Base-by-base conservation (phyloP, 257 asterid species). In the Scutellaria galericulata region DNA sequence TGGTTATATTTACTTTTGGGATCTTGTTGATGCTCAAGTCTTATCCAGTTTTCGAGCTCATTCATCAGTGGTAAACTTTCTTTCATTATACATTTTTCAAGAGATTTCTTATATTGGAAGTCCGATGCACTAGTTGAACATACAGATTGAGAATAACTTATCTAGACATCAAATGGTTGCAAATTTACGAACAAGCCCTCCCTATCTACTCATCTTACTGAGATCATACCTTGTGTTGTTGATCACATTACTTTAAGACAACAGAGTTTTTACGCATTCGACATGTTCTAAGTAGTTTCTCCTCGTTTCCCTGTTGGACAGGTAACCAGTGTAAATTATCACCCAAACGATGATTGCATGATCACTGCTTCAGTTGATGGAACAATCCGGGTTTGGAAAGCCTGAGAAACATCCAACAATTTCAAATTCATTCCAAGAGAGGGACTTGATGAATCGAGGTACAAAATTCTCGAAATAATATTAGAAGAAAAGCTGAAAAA, bases 301-400 rank as follows among this genome's bases (percentile, higher is more conserved):
- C 24, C 10, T 37, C 71, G 39, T 22, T 13, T n/a, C 66, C 47
- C 58, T 75, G 64, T 24, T 61, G 45, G 71, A 76, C 87, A 93
- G 98, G 98, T 93, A 65, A 91, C 96, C 27, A 93, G 97, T 51
- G 98, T 88, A 13, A 93, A 96, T 78, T 93, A 88, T 82, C 98
- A 93, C 85, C 97, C 97, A 0, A 91, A 84, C 77, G 98, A 89
- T 18, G 86, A 82, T 64, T 89, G 97, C 79, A 93, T 93, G 97
- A 59, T 93, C 62, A 88, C 90, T 59, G 87, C 96, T 58, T 93
- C 98, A 27, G 98, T 89, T 57, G 98, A 93, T 86, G 96, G 97
- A 79, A 85, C 86, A 7, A 84, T 93, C 70, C 80, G 83, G 64
- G 98, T 93, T 74, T 93, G 98, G 98, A 93, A 87, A 84, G 74